Conservation (phyloP, 2,329 filamentous ascomycete species). For the Pseudocercospora pini-densiflorae region DNA sequence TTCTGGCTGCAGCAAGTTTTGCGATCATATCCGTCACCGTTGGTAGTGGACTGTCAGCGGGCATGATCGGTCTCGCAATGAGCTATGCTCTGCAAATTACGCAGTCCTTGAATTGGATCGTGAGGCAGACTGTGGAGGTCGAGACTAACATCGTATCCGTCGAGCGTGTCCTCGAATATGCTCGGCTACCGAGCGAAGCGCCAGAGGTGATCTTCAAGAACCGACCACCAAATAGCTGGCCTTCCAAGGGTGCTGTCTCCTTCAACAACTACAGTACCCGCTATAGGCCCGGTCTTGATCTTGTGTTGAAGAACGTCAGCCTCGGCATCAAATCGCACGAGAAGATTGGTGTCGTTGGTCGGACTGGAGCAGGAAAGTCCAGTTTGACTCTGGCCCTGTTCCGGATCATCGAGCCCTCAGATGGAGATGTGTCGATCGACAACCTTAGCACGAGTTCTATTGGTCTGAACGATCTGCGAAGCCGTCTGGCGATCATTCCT, state of each 20-base stretch:
- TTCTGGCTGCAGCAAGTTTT: constrained; percentile 82
- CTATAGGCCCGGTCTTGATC: constrained; percentile 85
- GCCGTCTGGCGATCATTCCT: constrained; percentile 92
- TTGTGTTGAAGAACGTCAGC: constrained; percentile 91
- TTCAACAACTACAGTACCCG: constrained; percentile 95
- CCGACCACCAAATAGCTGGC: constrained; percentile 88
- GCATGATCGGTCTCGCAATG: constrained; percentile 90
- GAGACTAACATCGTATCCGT: constrained; percentile 99
- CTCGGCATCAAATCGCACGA: constrained; percentile 93
- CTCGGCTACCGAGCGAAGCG: constrained; percentile 86
- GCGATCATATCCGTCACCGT: constrained; percentile 78
- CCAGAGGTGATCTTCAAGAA: constrained; percentile 90
- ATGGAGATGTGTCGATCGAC: constrained; percentile 88
- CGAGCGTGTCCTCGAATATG: constrained; percentile 96
- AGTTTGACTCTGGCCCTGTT: constrained; percentile 92
- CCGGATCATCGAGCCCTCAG: constrained; percentile 87
- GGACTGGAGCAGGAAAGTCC: constrained; percentile 95
- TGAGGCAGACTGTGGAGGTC: constrained; percentile 98
- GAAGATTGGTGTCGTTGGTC: constrained; percentile 98
- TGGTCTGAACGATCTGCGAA: constrained; percentile 83
- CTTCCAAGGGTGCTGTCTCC: constrained; percentile 81
- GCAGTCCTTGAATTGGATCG: constrained; percentile 97
- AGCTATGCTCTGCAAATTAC: constrained; percentile 98
- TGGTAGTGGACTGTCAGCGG: constrained; percentile 67
- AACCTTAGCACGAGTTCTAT: constrained; percentile 86